These are phyloP conservation scores for Dactylonectria macrodidyma DNA, from an alignment of 2,329 filamentous ascomycete genomes.

Conservation along the genomic window DNA sequence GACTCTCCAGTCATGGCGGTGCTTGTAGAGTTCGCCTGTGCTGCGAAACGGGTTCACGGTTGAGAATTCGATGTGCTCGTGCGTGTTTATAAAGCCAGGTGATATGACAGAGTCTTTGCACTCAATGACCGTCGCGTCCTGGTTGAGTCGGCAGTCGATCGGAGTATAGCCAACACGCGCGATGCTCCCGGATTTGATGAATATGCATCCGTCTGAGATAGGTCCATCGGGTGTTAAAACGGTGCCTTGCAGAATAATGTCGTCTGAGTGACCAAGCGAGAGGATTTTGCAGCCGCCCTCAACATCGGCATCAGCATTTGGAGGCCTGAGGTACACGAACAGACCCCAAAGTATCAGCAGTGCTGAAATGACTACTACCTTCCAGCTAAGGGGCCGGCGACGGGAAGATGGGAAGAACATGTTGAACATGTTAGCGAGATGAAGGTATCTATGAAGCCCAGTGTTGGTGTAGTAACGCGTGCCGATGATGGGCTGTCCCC, in stretches of 20 bases:
- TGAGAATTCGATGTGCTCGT: slow-evolving; percentile 28
- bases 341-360: neutral
- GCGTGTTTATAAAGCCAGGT: slow-evolving; percentile 27
- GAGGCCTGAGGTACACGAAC: neutral
- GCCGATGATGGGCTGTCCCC: no score
- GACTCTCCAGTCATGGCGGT: slow-evolving; percentile 28
- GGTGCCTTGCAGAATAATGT: slow-evolving; percentile 17
- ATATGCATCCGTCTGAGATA: slow-evolving; percentile 3
- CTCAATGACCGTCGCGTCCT: slow-evolving; percentile 11
- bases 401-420: neutral
- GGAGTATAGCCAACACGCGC: neutral
- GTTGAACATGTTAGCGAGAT: neutral
- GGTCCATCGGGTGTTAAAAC: slow-evolving; percentile 6
- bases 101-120: slow-evolving; percentile 21
- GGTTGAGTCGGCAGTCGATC: neutral
- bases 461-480: slow-evolving; percentile 22
- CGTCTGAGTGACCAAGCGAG: neutral
- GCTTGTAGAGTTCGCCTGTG: slow-evolving; percentile 3
- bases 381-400: neutral
- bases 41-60: slow-evolving; percentile 9
- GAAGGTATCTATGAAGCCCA: neutral
- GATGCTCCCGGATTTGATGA: slow-evolving; percentile 6
- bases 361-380: neutral
- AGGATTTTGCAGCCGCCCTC: neutral
- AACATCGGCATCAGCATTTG: neutral